Percentiles rank a stretch among this genome's conserved stretches.
These are phyloP conservation scores for Datura wrightii DNA, from an alignment of 257 asterid species.

Conservation along the genomic window DNA sequence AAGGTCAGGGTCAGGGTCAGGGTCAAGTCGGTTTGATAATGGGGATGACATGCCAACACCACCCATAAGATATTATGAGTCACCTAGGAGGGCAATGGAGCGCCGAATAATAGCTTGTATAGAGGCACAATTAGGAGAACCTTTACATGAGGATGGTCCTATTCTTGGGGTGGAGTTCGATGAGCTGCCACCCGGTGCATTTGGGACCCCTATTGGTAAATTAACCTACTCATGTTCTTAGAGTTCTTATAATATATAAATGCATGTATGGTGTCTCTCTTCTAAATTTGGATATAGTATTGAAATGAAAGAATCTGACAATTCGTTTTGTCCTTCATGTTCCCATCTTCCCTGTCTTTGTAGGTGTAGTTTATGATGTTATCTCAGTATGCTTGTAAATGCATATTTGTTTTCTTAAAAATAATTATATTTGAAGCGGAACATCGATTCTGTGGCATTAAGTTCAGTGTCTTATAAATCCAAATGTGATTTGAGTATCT, in stretches of 20 bases:
- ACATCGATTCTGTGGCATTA: neutral
- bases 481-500: neutral
- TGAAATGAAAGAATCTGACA: conserved; percentile 24
- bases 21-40: conserved; percentile 77
- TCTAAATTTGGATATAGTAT: conserved; percentile 29
- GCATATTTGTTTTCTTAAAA: neutral
- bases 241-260: conserved; percentile 19
- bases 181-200: conserved; percentile 97
- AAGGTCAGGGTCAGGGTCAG: conserved; percentile 75
- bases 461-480: neutral
- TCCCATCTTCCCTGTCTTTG: conserved; percentile 12
- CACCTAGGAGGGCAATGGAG: conserved; percentile 69
- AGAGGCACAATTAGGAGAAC: conserved; percentile 93
- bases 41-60: conserved; percentile 61
- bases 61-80: conserved; percentile 66
- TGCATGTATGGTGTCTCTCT: neutral
- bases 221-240: neutral
- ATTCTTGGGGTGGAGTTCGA: conserved; percentile 93
- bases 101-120: conserved; percentile 84
- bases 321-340: neutral
- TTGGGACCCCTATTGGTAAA: conserved; percentile 93
- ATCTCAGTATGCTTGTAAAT: neutral
- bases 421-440: conserved; percentile 4
- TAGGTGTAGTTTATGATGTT: neutral
- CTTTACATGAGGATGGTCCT: conserved; percentile 86